Percentiles rank a stretch among this genome's conserved stretches.
Evolutionary conservation across 768 basidiomycete species (phyloP).

Genomic region (Mycena chlorophos): DNA sequence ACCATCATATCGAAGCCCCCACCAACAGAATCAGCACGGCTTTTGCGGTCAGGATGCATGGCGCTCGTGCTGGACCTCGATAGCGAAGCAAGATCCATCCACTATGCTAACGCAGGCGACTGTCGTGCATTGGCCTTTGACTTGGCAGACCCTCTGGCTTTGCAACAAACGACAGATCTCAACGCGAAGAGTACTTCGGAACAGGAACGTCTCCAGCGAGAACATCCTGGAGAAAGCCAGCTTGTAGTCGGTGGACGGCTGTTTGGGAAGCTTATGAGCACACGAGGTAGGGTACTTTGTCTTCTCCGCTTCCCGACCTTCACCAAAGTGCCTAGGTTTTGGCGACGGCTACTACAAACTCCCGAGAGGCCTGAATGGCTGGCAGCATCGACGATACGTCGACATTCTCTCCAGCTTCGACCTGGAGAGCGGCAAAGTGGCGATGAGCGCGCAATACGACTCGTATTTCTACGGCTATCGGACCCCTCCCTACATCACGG

Average conservation of each 20-base stretch:
- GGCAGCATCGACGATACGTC: slow-evolving; percentile 35
- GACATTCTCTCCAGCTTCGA: slow-evolving; percentile 36
- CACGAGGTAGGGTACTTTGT: slow-evolving; percentile 36
- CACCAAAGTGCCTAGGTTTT: slow-evolving; percentile 29
- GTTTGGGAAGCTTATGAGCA: slow-evolving; percentile 41
- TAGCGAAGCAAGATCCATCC: slow-evolving; percentile 22
- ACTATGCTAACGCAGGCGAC: slow-evolving; percentile 38
- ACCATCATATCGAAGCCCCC: slow-evolving; percentile 30
- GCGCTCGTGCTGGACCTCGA: slow-evolving; percentile 38
- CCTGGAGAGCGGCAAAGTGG: slow-evolving; percentile 30
- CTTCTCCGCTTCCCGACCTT: not conserved
- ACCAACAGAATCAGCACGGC: slow-evolving; percentile 29
- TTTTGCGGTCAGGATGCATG: slow-evolving; percentile 38
- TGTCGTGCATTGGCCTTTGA: slow-evolving; percentile 28
- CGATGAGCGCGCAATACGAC: slow-evolving; percentile 37
- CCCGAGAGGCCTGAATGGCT: slow-evolving; percentile 29
- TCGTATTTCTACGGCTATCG: slow-evolving; percentile 47
- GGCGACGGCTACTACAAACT: slow-evolving; percentile 43
- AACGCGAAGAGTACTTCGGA: slow-evolving; percentile 35
- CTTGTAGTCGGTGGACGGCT: slow-evolving; percentile 36
- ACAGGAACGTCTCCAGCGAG: slow-evolving; percentile 30
- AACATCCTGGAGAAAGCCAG: slow-evolving; percentile 37
- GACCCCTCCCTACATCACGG: slow-evolving; percentile 60
- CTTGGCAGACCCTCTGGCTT: slow-evolving; percentile 4
- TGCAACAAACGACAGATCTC: slow-evolving; percentile 35